Base-by-base conservation (phyloP, 768 basidiomycete genomes). In the Amanita thiersii region DNA sequence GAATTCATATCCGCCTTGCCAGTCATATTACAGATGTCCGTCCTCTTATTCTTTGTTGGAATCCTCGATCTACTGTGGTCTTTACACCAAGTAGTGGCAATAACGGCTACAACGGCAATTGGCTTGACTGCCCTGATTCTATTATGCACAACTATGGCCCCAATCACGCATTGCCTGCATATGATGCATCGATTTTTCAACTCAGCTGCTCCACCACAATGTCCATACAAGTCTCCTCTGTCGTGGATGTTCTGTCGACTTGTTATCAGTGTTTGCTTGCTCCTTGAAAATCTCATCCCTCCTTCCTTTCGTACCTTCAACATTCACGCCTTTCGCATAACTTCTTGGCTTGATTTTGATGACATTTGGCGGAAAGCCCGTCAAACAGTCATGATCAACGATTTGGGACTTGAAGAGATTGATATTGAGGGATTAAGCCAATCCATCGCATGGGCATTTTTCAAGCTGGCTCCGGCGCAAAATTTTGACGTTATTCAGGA, bases 31-130 rank as follows among this genome's bases (percentile, higher is more conserved):
- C 39, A 50, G 18, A 12, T 34, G 4, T 37, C 47, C 4, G 47
- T 54, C 7, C 21, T 50, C 12, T 33, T 52, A 2, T 54, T 54
- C 43, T 52, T 52, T 21, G 45, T 30, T 3, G 53, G 53, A 3
- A 9, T 54, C 4, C 23, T 52, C 18, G 47, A 47, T 28, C 34
- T 48, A 4, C 37, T 54, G 2, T 50, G 49, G 45, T 18, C 36
- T 17, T 31, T 35, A 10, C 35, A 45, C 19, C 29, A 31, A 5
- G 19, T 18, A 20, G 45, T 50, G 14, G 49, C 51, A 2, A 19
- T 47, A 14, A n/a, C 43, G 1, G 40, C 49, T 15, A 29, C 38
- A 1, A 29, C 29, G 4, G 31, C 39, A n/a, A 33, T 37, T 32
- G 43, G 45, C 28, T 29, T 49, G 19, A 29, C 48, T 24, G 8